These are phyloP conservation scores for Picea mariana DNA, from an alignment of 83 land plant species.

Conservation along the genomic window DNA sequence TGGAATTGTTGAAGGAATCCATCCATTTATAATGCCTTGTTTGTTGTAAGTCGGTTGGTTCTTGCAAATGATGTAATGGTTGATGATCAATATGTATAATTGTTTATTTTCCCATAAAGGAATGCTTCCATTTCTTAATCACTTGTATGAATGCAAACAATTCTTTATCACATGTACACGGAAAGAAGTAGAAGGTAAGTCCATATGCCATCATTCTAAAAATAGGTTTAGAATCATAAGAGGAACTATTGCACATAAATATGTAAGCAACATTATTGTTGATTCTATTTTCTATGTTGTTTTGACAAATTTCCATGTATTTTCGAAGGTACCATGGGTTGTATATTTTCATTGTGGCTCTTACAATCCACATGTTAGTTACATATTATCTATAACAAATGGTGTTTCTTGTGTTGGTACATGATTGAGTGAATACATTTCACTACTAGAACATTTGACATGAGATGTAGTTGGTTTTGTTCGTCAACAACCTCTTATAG, in stretches of 20 bases:
- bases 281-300: background rate
- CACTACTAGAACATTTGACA: slow-evolving; percentile 50
- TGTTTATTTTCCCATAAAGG: too few relatives aligned
- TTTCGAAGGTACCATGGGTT: slow-evolving; percentile 40
- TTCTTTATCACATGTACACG: too few relatives aligned
- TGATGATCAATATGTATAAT: too few relatives aligned
- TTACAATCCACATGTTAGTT: slow-evolving; percentile 55
- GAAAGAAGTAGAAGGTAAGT: too few relatives aligned
- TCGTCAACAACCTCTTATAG: slow-evolving; percentile 54
- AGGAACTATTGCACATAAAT: background rate
- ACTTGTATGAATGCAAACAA: too few relatives aligned
- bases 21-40: too few relatives aligned
- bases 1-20: too few relatives aligned
- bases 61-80: too few relatives aligned
- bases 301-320: background rate
- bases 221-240: background rate
- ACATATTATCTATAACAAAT: slow-evolving; percentile 49
- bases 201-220: too few relatives aligned
- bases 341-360: slow-evolving; percentile 52
- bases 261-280: background rate
- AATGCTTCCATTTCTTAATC: too few relatives aligned
- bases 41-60: too few relatives aligned
- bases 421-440: slow-evolving; percentile 36
- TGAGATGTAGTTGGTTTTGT: slow-evolving; percentile 61
- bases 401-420: slow-evolving; percentile 63